Conservation (phyloP, 345 rosid species). For the Rhodamnia argentea region DNA sequence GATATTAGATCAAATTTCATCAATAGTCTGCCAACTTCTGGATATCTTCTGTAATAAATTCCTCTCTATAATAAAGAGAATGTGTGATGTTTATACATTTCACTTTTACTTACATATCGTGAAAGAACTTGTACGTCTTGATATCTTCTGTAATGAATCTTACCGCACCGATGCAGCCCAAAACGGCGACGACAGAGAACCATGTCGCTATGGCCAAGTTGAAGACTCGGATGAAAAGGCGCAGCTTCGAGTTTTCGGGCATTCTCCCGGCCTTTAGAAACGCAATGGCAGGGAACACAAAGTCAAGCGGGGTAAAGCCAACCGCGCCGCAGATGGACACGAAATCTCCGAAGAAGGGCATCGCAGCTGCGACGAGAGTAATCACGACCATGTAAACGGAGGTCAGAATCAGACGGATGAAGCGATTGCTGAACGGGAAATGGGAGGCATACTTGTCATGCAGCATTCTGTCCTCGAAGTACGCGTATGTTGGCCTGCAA, state of each 20-base stretch:
- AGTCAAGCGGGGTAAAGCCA: conserved; percentile 47
- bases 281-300: conserved; percentile 46
- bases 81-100: not conserved
- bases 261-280: conserved; percentile 32
- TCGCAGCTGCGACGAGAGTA: conserved; percentile 25
- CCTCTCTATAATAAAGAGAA: too few species aligned
- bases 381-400: conserved; percentile 23
- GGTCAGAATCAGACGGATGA: conserved; percentile 24
- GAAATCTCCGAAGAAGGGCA: conserved; percentile 46
- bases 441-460: not conserved
- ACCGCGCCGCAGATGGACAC: conserved; percentile 49
- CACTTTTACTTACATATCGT: conserved; percentile 21
- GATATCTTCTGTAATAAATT: too few species aligned
- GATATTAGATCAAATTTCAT: not conserved
- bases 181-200: conserved; percentile 34
- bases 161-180: conserved; percentile 46
- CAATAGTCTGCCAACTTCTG: not conserved
- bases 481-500: conserved; percentile 49
- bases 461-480: conserved; percentile 21
- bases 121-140: conserved; percentile 30
- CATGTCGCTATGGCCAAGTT: conserved; percentile 29
- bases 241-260: conserved; percentile 12
- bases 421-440: not conserved
- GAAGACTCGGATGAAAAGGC: conserved; percentile 9
- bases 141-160: conserved; percentile 31